Evolutionary conservation across 2,329 filamentous ascomycete species (phyloP).

Genomic region (Colletotrichum destructivum): DNA sequence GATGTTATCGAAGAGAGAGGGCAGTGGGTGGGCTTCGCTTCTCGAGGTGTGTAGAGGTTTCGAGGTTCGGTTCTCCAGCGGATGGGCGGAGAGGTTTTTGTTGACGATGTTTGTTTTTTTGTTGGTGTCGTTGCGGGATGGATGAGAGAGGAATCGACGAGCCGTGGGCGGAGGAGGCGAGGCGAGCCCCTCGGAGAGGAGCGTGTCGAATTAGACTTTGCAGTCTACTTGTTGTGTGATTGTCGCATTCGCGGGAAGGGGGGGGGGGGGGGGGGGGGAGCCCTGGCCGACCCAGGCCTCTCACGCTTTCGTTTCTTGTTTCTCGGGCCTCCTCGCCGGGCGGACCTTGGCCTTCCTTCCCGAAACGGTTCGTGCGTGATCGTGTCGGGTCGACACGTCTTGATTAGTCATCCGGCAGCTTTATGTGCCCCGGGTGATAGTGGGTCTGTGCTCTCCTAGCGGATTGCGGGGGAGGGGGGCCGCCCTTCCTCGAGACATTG

Average conservation of each 20-base stretch:
- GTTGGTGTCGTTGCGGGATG: background rate
- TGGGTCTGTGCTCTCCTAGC: background rate
- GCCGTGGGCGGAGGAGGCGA: background rate
- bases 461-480: constrained; percentile 19
- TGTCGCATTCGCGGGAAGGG: background rate
- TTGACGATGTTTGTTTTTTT: background rate
- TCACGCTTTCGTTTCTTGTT: background rate
- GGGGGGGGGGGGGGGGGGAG: background rate
- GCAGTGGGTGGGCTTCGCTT: too few species aligned
- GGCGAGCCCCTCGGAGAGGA: background rate
- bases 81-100: too few species aligned
- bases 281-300: background rate
- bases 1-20: background rate
- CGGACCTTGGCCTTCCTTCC: background rate
- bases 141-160: background rate
- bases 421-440: background rate
- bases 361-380: constrained; percentile 21
- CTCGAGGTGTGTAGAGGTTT: background rate
- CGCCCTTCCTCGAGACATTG: background rate
- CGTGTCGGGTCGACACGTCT: background rate
- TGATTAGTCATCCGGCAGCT: background rate
- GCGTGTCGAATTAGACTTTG: background rate
- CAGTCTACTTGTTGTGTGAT: background rate
- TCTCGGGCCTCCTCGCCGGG: constrained; percentile 8
- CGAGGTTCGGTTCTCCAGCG: background rate